These are phyloP conservation scores for Truncatella angustata DNA, from an alignment of 2,329 filamentous ascomycete genomes.

Conservation along the genomic window DNA sequence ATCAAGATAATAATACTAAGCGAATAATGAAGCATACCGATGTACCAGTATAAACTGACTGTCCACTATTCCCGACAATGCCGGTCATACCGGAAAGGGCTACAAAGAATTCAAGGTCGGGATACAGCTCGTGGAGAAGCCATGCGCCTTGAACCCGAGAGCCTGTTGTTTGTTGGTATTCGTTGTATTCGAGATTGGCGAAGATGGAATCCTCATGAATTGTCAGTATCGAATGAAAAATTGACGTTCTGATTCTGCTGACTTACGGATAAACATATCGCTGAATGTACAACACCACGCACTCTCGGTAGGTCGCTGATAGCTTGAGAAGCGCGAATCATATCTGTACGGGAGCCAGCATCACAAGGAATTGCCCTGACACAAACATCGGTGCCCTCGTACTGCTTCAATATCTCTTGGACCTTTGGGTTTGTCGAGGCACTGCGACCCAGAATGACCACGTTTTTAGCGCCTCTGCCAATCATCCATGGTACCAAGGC, in stretches of 20 bases:
- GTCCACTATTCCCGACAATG: slow-evolving; percentile 28
- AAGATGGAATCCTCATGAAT: slow-evolving; percentile 27
- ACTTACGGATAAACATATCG: slow-evolving; percentile 10
- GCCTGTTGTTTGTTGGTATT: slow-evolving; percentile 17
- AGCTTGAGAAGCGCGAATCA: background rate
- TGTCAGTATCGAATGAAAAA: background rate
- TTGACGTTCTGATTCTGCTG: slow-evolving; percentile 13
- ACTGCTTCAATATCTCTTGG: slow-evolving; percentile 12
- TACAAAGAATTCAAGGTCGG: slow-evolving; percentile 30
- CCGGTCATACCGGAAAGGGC: slow-evolving; percentile 25
- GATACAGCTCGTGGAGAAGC: slow-evolving; percentile 22
- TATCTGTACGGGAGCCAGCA: background rate
- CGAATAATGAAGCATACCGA: background rate
- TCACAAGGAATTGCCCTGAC: slow-evolving; percentile 1
- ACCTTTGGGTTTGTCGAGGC: slow-evolving; percentile 18
- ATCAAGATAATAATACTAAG: no score
- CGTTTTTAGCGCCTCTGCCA: slow-evolving; percentile 28
- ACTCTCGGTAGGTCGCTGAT: background rate
- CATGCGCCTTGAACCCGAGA: background rate
- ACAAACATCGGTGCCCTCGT: background rate
- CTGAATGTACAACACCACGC: background rate
- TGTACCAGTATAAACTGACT: slow-evolving; percentile 23
- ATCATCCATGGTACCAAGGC: slow-evolving; percentile 30
- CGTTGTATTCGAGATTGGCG: slow-evolving; percentile 24
- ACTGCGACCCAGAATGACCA: slow-evolving; percentile 27